Conservation (phyloP, 768 basidiomycete species). For the Trametes punicea region DNA sequence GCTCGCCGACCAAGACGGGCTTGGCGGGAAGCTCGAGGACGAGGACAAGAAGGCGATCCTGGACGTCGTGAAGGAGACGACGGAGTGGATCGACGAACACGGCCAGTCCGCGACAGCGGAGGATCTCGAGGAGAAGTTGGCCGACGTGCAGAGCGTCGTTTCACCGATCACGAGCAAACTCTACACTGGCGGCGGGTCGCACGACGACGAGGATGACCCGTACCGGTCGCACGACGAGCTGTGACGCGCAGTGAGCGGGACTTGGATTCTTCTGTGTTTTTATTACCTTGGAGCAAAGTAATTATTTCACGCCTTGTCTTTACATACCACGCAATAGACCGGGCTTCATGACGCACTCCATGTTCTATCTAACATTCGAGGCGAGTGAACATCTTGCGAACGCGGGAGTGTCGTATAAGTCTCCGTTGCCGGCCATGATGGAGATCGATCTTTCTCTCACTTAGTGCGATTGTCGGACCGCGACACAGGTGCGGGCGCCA, state of each 20-base stretch:
- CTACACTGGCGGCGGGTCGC: conserved; percentile 41
- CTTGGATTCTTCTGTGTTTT: conserved; percentile 14
- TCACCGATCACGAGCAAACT: conserved; percentile 87
- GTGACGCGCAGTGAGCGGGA: conserved; percentile 19
- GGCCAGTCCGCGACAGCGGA: conserved; percentile 75
- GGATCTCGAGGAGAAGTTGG: conserved; percentile 89
- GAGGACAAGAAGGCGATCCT: conserved; percentile 86
- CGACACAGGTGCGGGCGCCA: neutral
- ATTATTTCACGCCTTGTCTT: conserved; percentile 18
- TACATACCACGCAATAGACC: conserved; percentile 21
- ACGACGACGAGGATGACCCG: conserved; percentile 38
- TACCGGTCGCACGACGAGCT: conserved; percentile 43
- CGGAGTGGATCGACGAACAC: conserved; percentile 91
- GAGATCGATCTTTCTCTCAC: too few relatives aligned
- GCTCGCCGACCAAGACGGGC: conserved; percentile 81
- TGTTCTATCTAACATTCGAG: neutral
- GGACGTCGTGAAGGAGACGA: conserved; percentile 80
- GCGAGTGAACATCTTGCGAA: neutral
- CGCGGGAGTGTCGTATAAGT: neutral
- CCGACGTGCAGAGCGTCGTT: conserved; percentile 66
- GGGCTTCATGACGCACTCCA: conserved; percentile 16
- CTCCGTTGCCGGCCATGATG: too few relatives aligned
- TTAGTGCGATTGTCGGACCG: too few relatives aligned
- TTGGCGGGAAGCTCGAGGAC: conserved; percentile 83
- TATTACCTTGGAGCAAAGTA: conserved; percentile 21